Conservation (phyloP, 2,329 filamentous ascomycete genomes). For the Arthrobotrys pseudoclavata region DNA sequence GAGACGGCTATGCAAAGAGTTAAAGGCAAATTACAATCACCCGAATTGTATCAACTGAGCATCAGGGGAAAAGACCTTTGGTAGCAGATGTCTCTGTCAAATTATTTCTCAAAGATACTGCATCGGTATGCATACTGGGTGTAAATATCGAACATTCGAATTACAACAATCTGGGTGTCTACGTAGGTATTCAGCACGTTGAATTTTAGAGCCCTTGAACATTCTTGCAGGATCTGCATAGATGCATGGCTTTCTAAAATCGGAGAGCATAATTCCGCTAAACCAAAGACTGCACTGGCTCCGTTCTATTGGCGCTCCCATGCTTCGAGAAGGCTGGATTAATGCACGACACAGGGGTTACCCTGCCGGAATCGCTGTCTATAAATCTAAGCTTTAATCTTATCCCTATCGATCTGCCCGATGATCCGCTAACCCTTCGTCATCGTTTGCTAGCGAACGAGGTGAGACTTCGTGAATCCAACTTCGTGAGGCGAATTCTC, state of each 20-base stretch:
- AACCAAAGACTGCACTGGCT: background rate
- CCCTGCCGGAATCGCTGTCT: slow-evolving; percentile 29
- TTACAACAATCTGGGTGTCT: background rate
- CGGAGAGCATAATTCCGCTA: slow-evolving; percentile 13
- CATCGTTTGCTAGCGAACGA: slow-evolving; percentile 52
- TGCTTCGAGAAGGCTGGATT: slow-evolving; percentile 55
- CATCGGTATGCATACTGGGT: background rate
- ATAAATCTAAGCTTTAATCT: slow-evolving; percentile 54
- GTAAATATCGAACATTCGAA: background rate
- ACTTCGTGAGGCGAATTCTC: slow-evolving; percentile 36
- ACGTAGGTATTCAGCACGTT: background rate
- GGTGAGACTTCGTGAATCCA: slow-evolving; percentile 19
- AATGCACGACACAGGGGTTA: slow-evolving; percentile 32
- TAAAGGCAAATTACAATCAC: slow-evolving; percentile 23
- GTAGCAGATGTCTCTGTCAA: background rate
- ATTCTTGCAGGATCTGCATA: slow-evolving; percentile 10
- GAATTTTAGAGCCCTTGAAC: slow-evolving; percentile 1
- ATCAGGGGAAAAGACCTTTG: background rate
- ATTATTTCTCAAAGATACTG: background rate
- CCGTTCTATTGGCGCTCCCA: slow-evolving; percentile 6
- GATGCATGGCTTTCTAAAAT: slow-evolving; percentile 5
- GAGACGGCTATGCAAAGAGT: slow-evolving; percentile 10
- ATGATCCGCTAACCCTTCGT: slow-evolving; percentile 59
- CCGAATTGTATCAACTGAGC: slow-evolving; percentile 9
- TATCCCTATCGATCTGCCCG: slow-evolving; percentile 60